A percentile compares a stretch with the other conserved stretches of the same genome.
Conservation (phyloP, 345 rosid species). For the Gossypium thurberi region DNA sequence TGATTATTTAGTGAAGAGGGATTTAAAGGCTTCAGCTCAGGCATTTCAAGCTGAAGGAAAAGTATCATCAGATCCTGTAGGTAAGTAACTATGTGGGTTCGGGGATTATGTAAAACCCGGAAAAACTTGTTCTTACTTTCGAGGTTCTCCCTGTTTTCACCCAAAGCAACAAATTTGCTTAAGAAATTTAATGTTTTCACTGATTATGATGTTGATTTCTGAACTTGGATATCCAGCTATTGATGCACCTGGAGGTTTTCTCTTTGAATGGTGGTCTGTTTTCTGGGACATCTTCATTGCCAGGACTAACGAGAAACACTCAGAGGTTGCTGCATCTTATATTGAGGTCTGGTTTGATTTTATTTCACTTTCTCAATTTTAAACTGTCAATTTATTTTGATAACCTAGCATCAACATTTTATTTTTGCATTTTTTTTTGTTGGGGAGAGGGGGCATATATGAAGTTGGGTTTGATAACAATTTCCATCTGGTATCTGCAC, state of each 20-base stretch:
- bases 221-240: constrained; percentile 53
- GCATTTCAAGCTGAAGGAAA: constrained; percentile 98
- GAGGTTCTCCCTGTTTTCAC: background rate
- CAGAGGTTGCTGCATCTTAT: constrained; percentile 96
- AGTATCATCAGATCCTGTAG: constrained; percentile 97
- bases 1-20: constrained; percentile 93
- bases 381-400: background rate
- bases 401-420: background rate
- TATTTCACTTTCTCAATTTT: background rate
- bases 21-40: constrained; percentile 92
- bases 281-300: constrained; percentile 99
- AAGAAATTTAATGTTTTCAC: background rate
- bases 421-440: background rate
- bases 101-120: background rate
- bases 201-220: constrained; percentile 16
- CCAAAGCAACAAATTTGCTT: background rate
- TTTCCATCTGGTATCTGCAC: background rate
- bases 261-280: constrained; percentile 99
- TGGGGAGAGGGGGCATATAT: background rate
- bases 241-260: constrained; percentile 98
- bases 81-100: constrained; percentile 38
- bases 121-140: background rate
- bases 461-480: background rate
- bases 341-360: constrained; percentile 59
- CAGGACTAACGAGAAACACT: constrained; percentile 95